Evolutionary conservation across 2,329 filamentous ascomycete species (phyloP).

Genomic region (Verticillium dahliae): DNA sequence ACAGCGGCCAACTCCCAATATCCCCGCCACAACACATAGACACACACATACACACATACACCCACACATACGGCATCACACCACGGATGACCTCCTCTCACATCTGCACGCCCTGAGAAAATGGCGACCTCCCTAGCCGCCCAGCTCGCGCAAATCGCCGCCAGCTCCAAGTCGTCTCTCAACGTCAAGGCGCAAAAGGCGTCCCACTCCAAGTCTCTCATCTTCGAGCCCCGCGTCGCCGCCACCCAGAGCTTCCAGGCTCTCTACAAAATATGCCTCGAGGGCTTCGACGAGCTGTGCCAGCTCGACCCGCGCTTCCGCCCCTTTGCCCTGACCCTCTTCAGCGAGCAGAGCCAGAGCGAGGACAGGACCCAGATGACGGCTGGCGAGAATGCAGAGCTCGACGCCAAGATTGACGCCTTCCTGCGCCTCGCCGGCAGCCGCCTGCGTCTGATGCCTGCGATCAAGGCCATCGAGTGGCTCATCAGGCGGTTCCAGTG

Average conservation of each 20-base stretch:
- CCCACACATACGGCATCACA: neutral
- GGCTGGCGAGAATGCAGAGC: conserved; percentile 69
- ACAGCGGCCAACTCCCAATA: neutral
- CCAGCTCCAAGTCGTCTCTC: conserved; percentile 82
- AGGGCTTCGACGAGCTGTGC: conserved; percentile 89
- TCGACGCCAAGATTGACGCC: conserved; percentile 70
- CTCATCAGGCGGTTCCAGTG: conserved; percentile 84
- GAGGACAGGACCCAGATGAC: conserved; percentile 86
- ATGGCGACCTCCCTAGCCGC: conserved; percentile 87
- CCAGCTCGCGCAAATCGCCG: conserved; percentile 89
- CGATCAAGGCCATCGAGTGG: conserved; percentile 91
- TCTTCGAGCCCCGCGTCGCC: conserved; percentile 83
- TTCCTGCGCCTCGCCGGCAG: conserved; percentile 78
- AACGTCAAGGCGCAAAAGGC: conserved; percentile 90
- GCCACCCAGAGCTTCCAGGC: conserved; percentile 85
- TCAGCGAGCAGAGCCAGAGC: conserved; percentile 86
- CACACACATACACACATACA: neutral
- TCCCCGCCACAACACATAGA: too few species aligned
- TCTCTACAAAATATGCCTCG: conserved; percentile 77
- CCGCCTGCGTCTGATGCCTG: conserved; percentile 75
- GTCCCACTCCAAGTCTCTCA: conserved; percentile 86
- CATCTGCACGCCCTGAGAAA: conserved; percentile 1
- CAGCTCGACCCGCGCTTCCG: conserved; percentile 74
- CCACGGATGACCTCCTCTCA: conserved; percentile 8
- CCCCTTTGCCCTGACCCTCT: conserved; percentile 70